A percentile compares a stretch with the other conserved stretches of the same genome.
Conservation (phyloP, 371 early-diverging fungal genomes). For the Mortierella sp. region DNA sequence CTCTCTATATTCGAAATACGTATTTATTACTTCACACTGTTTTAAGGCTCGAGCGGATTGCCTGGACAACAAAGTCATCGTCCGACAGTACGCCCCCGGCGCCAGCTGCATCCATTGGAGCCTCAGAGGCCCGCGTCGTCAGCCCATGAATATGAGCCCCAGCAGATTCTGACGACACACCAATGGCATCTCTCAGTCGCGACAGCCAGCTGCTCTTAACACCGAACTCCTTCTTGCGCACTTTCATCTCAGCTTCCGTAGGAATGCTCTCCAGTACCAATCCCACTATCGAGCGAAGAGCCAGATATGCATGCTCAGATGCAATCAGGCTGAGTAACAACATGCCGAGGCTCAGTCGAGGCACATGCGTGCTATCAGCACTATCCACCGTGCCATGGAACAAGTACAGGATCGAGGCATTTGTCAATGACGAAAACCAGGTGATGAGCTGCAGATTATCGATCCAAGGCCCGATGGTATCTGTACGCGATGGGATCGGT, state of each 20-base stretch:
- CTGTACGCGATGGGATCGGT: constrained; percentile 81
- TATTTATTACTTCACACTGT: constrained; percentile 20
- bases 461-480: constrained; percentile 90
- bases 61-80: constrained; percentile 34
- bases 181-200: constrained; percentile 28
- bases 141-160: constrained; percentile 7
- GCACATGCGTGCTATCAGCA: neutral
- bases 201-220: constrained; percentile 55
- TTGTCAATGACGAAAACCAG: constrained; percentile 83
- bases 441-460: constrained; percentile 67
- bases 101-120: neutral
- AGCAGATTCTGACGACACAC: constrained; percentile 2
- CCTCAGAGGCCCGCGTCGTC: constrained; percentile 1
- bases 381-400: constrained; percentile 58
- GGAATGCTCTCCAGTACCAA: constrained; percentile 44
- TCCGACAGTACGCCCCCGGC: constrained; percentile 7
- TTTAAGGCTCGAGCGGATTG: constrained; percentile 43
- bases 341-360: constrained; percentile 38
- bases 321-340: constrained; percentile 31
- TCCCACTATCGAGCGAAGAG: constrained; percentile 19
- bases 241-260: constrained; percentile 40
- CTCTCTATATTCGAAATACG: too few relatives aligned
- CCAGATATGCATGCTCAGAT: constrained; percentile 50
- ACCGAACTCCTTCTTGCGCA: constrained; percentile 46
- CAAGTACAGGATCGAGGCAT: constrained; percentile 78